Evolutionary conservation across 139 green algal genomes (phyloP).

Genomic region (Yamagishiella unicocca): DNA sequence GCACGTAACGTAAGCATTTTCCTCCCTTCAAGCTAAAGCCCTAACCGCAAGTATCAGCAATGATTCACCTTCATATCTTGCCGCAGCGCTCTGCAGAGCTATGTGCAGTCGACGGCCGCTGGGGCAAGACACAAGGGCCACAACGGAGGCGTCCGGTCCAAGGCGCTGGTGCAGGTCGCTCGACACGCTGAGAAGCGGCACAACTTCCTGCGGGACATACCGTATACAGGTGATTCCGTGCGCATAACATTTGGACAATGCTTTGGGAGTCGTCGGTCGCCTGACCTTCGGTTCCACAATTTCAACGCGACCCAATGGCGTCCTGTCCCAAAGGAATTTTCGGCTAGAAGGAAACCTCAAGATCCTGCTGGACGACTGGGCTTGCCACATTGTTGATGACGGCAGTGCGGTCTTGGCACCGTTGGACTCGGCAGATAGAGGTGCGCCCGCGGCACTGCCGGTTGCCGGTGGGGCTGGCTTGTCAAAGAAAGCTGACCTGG

Average conservation of each 20-base stretch:
- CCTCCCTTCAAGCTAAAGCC: background rate
- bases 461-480: background rate
- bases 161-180: background rate
- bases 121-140: background rate
- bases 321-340: constrained; percentile 57
- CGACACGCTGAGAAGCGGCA: background rate
- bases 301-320: background rate
- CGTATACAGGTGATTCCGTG: background rate
- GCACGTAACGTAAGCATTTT: background rate
- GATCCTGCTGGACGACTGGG: background rate
- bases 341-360: constrained; percentile 51
- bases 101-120: background rate
- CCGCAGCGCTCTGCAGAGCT: background rate
- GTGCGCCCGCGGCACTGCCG: background rate
- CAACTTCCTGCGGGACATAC: background rate
- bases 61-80: background rate
- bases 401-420: background rate
- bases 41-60: background rate
- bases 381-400: background rate
- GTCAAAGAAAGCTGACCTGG: constrained; percentile 24
- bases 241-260: background rate
- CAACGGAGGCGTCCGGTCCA: background rate
- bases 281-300: constrained; percentile 40
- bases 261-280: background rate
- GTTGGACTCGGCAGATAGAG: background rate